Evolutionary conservation across 163 green algal species (phyloP), one percentile per base, ranked within the genome.

Genomic region (Prototheca cutis): DNA sequence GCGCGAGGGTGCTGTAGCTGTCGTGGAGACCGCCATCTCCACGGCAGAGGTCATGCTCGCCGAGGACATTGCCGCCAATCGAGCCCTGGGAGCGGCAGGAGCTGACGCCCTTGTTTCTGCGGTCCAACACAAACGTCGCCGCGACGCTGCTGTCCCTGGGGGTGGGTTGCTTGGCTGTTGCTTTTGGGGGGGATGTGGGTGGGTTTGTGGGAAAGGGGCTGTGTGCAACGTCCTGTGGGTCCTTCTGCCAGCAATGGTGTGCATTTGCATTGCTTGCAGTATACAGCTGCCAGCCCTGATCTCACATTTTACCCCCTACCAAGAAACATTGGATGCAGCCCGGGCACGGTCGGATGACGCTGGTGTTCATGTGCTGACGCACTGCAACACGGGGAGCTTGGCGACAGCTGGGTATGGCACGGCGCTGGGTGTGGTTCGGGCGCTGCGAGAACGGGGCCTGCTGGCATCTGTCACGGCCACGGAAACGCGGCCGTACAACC

Each of bases 311-410:
- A n/a, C n/a, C n/a, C n/a, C n/a, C n/a, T n/a, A n/a, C n/a, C n/a
- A n/a, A n/a, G n/a, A n/a, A n/a, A n/a, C n/a, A n/a, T n/a, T n/a
- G n/a, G n/a, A n/a, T n/a, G n/a, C n/a, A n/a, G n/a, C n/a, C n/a
- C n/a, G n/a, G n/a, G n/a, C n/a, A n/a, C n/a, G n/a, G n/a, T n/a
- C n/a, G n/a, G n/a, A n/a, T n/a, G n/a, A n/a, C n/a, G n/a, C n/a
- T n/a, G n/a, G n/a, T n/a, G n/a, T n/a, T n/a, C n/a, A 59, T 13
- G 79, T 97, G 40, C 77, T 98, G 48, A 98, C 91, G 6, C 85
- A 95, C 80, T 98, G 91, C 83, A 98, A 98, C 80, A 96, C 91
- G 0, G 91, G 91, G 61, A 90, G 80, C 68, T 79, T 98, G 54
- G 91, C 91, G 13, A 97, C 88, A 0, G 87, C 85, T 1, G 82